Conservation (phyloP, 1,284 basidiomycete species). For the Cutaneotrichosporon sp. region DNA sequence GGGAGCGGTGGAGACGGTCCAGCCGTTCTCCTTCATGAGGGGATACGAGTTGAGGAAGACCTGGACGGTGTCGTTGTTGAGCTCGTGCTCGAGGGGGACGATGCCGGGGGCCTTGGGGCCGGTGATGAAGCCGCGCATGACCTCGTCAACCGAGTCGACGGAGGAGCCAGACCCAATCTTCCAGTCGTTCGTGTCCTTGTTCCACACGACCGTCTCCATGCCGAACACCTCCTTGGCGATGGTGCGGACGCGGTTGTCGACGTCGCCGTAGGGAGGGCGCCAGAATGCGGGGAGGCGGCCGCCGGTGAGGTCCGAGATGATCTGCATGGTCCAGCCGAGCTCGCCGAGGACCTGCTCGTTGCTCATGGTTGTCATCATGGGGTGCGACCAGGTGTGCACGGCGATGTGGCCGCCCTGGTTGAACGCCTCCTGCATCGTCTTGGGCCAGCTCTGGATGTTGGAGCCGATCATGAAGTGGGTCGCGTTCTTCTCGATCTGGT, state of each 20-base stretch:
- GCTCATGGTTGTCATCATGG: slow-evolving; percentile 55
- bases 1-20: slow-evolving; percentile 42
- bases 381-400: slow-evolving; percentile 60
- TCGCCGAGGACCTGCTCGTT: slow-evolving; percentile 61
- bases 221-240: slow-evolving; percentile 56
- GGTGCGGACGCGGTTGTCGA: slow-evolving; percentile 59
- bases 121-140: background rate
- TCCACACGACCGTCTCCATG: slow-evolving; percentile 52
- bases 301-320: slow-evolving; percentile 50
- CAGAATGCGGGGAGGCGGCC: slow-evolving; percentile 51
- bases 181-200: slow-evolving; percentile 53
- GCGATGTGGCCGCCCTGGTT: slow-evolving; percentile 47
- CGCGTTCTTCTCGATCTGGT: slow-evolving; percentile 55
- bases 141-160: background rate
- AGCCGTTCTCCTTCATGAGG: slow-evolving; percentile 37
- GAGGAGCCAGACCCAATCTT: slow-evolving; percentile 31
- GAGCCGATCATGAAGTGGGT: slow-evolving; percentile 57
- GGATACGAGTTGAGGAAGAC: slow-evolving; percentile 43
- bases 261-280: slow-evolving; percentile 56
- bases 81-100: slow-evolving; percentile 1
- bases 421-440: slow-evolving; percentile 29
- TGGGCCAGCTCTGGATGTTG: slow-evolving; percentile 26
- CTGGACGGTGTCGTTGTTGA: slow-evolving; percentile 3
- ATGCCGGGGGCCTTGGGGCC: background rate
- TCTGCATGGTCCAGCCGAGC: slow-evolving; percentile 57